These are phyloP conservation scores for Gardenia jasminoides DNA, from an alignment of 257 asterid genomes.

Conservation along the genomic window DNA sequence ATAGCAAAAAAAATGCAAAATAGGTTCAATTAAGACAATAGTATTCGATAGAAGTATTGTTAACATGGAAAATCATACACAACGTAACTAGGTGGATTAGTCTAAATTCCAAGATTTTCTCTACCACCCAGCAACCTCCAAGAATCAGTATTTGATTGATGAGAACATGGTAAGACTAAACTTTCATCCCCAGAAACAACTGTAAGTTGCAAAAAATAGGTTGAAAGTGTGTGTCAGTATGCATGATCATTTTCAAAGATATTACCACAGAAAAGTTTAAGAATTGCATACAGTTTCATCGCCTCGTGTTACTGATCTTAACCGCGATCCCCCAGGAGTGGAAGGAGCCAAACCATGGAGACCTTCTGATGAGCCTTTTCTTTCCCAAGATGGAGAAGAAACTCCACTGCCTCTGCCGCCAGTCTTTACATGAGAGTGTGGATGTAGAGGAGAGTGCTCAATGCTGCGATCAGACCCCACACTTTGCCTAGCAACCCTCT, in stretches of 20 bases:
- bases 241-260: background rate
- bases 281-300: conserved; percentile 60
- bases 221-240: too few relatives aligned
- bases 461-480: conserved; percentile 62
- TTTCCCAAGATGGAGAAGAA: conserved; percentile 91
- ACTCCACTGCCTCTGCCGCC: conserved; percentile 54
- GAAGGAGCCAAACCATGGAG: conserved; percentile 60
- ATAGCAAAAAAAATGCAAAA: background rate
- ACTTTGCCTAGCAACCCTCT: conserved; percentile 49
- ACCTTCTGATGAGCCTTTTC: conserved; percentile 60
- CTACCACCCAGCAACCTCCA: background rate
- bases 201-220: background rate
- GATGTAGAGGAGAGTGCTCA: conserved; percentile 75
- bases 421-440: conserved; percentile 49
- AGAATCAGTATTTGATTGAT: background rate
- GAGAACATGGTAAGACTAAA: background rate
- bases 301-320: conserved; percentile 72
- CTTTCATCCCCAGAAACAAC: background rate
- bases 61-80: background rate
- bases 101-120: background rate
- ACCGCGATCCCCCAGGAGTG: conserved; percentile 86
- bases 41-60: too few relatives aligned
- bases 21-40: background rate
- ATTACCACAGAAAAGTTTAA: background rate
- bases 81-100: background rate